Evolutionary conservation across 306 rosid species (phyloP).

Genomic region (Benincasa hispida): DNA sequence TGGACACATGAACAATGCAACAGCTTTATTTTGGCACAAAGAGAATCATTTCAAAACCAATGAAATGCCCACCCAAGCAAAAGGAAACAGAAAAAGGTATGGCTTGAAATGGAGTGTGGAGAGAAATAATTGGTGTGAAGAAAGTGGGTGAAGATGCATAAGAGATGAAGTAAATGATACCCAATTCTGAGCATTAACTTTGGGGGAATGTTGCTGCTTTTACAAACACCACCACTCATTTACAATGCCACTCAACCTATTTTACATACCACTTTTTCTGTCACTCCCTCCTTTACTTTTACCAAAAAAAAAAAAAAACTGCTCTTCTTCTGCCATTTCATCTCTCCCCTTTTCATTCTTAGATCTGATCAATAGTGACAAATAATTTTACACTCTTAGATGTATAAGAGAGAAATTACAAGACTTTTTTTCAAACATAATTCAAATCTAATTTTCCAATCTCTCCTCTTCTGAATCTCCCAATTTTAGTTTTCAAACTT

Average conservation of each 20-base stretch:
- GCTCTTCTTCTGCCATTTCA: background rate
- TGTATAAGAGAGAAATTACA: background rate
- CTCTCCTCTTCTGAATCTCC: background rate
- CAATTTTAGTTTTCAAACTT: background rate
- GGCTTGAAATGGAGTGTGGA: background rate
- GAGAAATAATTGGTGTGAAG: background rate
- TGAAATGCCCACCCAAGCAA: background rate
- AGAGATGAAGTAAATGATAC: background rate
- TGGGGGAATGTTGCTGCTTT: conserved; percentile 1
- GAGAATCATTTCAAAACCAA: background rate
- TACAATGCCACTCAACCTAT: background rate
- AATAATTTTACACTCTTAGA: background rate
- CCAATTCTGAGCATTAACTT: background rate
- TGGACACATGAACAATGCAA: background rate
- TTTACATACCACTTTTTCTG: background rate
- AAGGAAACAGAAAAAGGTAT: background rate
- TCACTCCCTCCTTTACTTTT: background rate
- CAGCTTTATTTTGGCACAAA: background rate
- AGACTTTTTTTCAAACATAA: no score
- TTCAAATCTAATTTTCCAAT: no score
- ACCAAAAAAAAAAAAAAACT: background rate
- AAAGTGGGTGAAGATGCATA: background rate
- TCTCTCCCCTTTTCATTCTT: background rate
- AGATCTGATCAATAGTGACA: no score
- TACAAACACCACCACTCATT: conserved; percentile 3